These are phyloP conservation scores for Wickerhamomyces sydowiorum DNA, from an alignment of 805 yeast genomes.

Conservation along the genomic window DNA sequence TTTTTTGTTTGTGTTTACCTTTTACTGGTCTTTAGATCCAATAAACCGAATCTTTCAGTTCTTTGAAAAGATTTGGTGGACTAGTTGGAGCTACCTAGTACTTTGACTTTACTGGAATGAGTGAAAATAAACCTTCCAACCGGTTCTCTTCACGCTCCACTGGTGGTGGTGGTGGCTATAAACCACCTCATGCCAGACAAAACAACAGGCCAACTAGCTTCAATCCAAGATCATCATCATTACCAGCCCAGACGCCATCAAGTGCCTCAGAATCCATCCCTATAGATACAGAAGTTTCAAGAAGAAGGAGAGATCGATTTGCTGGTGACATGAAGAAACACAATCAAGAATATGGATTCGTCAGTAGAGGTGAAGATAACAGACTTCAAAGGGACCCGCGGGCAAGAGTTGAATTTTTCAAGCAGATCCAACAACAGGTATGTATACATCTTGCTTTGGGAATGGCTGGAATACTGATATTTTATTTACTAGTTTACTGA, in stretches of 20 bases:
- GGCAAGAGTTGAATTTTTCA: constrained; percentile 37
- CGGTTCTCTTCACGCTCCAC: neutral
- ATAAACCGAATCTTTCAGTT: no score
- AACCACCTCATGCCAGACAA: neutral
- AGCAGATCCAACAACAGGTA: constrained; percentile 27
- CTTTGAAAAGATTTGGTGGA: no score
- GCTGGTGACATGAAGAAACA: constrained; percentile 17
- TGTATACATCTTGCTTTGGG: constrained; percentile 5
- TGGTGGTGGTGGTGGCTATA: no score
- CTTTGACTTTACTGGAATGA: neutral
- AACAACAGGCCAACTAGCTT: neutral
- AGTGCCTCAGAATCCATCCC: neutral
- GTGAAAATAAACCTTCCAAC: neutral
- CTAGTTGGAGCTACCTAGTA: no score
- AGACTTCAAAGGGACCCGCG: constrained; percentile 38
- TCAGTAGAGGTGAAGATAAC: constrained; percentile 56
- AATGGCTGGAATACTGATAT: neutral
- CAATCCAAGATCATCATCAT: neutral
- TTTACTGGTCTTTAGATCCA: no score
- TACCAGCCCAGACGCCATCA: neutral
- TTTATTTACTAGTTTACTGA: neutral
- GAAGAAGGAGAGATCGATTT: constrained; percentile 30
- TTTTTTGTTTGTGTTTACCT: no score
- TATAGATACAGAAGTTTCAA: constrained; percentile 8
- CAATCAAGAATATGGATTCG: constrained; percentile 38